A percentile compares a stretch with the other conserved stretches of the same genome.
phyloP scores from a whole-genome alignment of 2,329 filamentous ascomycete species.

The Pyrenochaeta sp. region DNA sequence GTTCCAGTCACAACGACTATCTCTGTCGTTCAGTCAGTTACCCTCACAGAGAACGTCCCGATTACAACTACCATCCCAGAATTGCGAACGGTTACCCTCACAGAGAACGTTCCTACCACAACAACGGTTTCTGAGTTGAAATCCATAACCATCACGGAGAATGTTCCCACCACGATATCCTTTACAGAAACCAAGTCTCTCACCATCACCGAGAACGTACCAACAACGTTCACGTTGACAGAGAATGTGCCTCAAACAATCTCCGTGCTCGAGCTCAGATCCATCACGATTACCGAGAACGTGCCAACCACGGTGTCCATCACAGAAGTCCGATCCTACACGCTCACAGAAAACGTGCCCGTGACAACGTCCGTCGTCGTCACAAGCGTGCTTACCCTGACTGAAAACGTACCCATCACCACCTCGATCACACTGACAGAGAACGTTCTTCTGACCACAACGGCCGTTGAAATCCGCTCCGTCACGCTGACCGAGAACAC shows the following conservation, averaged over 20 bases:
- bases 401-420: background rate
- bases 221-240: background rate
- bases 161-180: background rate
- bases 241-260: background rate
- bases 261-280: no score
- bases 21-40: no score
- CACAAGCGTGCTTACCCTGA: background rate
- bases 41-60: no score
- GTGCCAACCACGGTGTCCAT: background rate
- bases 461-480: no score
- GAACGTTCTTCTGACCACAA: background rate
- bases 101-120: background rate
- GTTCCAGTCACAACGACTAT: no score
- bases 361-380: background rate
- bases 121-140: background rate
- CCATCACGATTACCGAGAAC: no score
- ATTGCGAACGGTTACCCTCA: no score
- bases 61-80: background rate
- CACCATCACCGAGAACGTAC: background rate
- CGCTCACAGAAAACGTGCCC: background rate
- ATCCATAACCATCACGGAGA: background rate
- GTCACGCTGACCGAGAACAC: background rate
- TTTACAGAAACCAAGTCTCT: background rate
- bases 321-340: background rate
- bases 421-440: background rate